These are phyloP conservation scores for Penicillium nordicum DNA, from an alignment of 2,329 filamentous ascomycete species.

Conservation along the genomic window DNA sequence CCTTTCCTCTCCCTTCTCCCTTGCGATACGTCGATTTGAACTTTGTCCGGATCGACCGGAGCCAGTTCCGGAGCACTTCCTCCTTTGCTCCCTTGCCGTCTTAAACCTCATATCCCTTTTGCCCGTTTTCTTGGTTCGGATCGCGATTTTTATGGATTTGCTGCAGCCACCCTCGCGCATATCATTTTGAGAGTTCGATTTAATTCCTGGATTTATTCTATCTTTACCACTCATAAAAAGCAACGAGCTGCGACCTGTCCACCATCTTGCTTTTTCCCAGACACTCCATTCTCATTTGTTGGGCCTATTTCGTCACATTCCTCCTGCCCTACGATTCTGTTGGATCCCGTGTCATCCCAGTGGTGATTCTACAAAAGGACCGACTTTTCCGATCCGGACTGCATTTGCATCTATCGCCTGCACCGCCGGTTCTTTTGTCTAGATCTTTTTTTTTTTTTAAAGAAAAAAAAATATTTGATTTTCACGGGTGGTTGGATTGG, in stretches of 20 bases:
- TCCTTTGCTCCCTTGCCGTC: conserved; percentile 28
- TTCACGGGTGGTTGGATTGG: conserved; percentile 24
- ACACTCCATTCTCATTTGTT: conserved; percentile 16
- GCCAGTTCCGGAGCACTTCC: conserved; percentile 26
- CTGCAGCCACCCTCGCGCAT: conserved; percentile 27
- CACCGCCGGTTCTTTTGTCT: conserved; percentile 26
- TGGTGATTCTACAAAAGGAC: conserved; percentile 36
- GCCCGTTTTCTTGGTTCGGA: conserved; percentile 24
- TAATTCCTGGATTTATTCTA: conserved; percentile 1
- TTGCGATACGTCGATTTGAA: conserved; percentile 29
- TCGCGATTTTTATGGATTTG: conserved; percentile 24
- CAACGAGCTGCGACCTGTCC: conserved; percentile 23
- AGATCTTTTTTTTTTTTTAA: conserved; percentile 14
- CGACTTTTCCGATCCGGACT: conserved; percentile 36
- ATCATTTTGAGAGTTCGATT: conserved; percentile 15
- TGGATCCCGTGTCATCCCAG: conserved; percentile 23
- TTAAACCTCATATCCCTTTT: conserved; percentile 24
- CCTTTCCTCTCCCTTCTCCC: conserved; percentile 33
- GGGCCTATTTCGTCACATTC: conserved; percentile 31
- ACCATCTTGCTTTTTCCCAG: conserved; percentile 3
- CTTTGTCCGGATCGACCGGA: conserved; percentile 30
- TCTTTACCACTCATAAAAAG: conserved; percentile 21
- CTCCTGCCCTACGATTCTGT: conserved; percentile 32
- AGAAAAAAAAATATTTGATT: not conserved
- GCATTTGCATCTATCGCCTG: conserved; percentile 30